Conservation (phyloP, 2,329 filamentous ascomycete genomes). For the Penicillium sclerotigenum region DNA sequence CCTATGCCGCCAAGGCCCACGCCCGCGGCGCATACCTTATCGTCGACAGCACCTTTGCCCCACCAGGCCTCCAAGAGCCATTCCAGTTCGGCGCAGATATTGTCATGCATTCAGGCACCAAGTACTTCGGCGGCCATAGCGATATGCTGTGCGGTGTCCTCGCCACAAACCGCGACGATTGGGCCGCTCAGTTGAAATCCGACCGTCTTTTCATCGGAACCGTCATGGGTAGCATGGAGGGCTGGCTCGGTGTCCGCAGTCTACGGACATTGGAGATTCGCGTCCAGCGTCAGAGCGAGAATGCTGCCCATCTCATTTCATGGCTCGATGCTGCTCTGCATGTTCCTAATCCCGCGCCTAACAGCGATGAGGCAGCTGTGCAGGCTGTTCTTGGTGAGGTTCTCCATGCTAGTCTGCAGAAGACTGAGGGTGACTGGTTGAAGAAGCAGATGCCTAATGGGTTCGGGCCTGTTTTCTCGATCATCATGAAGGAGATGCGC, state of each 20-base stretch:
- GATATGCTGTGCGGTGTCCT: conserved; percentile 89
- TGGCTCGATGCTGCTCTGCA: conserved; percentile 63
- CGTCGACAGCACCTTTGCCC: conserved; percentile 89
- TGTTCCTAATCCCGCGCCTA: conserved; percentile 36
- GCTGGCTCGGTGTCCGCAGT: conserved; percentile 86
- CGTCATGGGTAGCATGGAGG: conserved; percentile 85
- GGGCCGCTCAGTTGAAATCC: conserved; percentile 58
- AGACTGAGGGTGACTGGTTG: conserved; percentile 67
- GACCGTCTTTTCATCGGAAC: conserved; percentile 77
- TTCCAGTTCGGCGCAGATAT: conserved; percentile 78
- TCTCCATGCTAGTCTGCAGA: conserved; percentile 77
- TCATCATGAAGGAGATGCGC: conserved; percentile 61
- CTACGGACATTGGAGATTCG: conserved; percentile 81
- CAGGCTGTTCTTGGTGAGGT: conserved; percentile 59
- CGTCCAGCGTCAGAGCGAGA: conserved; percentile 71
- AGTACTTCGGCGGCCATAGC: conserved; percentile 93
- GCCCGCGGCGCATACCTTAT: conserved; percentile 69
- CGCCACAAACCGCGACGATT: conserved; percentile 57
- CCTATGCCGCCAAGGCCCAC: conserved; percentile 71
- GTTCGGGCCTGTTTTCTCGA: conserved; percentile 81
- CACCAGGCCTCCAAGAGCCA: conserved; percentile 83
- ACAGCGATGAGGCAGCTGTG: conserved; percentile 47
- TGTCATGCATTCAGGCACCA: conserved; percentile 89
- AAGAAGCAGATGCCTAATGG: conserved; percentile 85
- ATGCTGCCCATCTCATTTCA: conserved; percentile 63